A percentile compares a stretch with the other conserved stretches of the same genome.
Evolutionary conservation across 163 green algal species (phyloP).

Genomic region (Trebouxia gelatinosa): DNA sequence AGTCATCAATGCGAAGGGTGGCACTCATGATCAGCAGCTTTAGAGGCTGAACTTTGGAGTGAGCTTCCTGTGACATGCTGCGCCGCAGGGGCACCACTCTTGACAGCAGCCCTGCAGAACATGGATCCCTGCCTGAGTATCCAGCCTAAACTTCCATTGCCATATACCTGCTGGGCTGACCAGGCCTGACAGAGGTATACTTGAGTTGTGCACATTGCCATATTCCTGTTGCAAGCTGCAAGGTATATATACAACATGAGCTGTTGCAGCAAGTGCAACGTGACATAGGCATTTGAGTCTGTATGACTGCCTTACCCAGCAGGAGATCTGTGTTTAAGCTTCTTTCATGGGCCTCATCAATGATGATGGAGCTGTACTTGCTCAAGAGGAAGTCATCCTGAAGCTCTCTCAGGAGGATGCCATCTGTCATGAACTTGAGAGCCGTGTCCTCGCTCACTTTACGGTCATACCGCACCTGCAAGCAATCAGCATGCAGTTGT

Average conservation of each 20-base stretch:
- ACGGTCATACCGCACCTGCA: slow-evolving; percentile 87
- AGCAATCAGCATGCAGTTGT: too few species aligned
- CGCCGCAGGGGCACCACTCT: slow-evolving; percentile 78
- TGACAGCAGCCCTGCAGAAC: slow-evolving; percentile 79
- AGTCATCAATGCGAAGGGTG: slow-evolving; percentile 85
- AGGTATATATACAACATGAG: too few species aligned
- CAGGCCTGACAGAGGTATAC: too few species aligned
- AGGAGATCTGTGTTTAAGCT: slow-evolving; percentile 80
- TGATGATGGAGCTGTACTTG: slow-evolving; percentile 63
- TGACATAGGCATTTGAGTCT: too few species aligned
- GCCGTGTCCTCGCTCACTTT: slow-evolving; percentile 53
- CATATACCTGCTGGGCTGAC: too few species aligned
- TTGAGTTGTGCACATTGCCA: too few species aligned
- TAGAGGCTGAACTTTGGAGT: slow-evolving; percentile 54
- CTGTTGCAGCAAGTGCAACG: too few species aligned
- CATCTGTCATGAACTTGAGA: slow-evolving; percentile 97
- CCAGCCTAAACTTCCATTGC: too few species aligned
- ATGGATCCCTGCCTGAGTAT: too few species aligned
- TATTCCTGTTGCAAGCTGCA: too few species aligned
- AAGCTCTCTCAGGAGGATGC: slow-evolving; percentile 88
- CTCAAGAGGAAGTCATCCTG: slow-evolving; percentile 82
- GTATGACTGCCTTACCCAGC: slow-evolving; percentile 53
- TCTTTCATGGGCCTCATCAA: slow-evolving; percentile 80
- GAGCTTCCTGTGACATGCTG: slow-evolving; percentile 38
- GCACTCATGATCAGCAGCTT: slow-evolving; percentile 98